Conservation (phyloP, 129 eudicot genomes). For the Helianthus annuus region DNA sequence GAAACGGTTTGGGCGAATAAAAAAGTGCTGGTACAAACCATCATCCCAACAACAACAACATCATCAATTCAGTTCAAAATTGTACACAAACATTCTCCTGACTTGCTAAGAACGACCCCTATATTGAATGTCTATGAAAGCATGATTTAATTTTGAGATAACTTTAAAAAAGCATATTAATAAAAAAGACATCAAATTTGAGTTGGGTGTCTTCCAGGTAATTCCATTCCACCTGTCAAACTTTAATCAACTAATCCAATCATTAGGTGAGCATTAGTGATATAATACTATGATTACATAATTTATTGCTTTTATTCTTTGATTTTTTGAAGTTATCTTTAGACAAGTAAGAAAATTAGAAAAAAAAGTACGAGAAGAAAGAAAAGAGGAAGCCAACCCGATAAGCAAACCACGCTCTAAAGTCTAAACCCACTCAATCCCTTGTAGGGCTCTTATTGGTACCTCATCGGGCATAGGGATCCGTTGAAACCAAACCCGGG, state of each 20-base stretch:
- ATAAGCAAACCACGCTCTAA: too few relatives aligned
- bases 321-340: neutral
- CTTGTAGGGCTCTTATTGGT: too few relatives aligned
- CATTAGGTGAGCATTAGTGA: slow-evolving; percentile 30
- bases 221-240: slow-evolving; percentile 33
- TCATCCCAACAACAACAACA: too few relatives aligned
- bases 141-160: neutral
- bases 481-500: too few relatives aligned
- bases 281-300: neutral
- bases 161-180: neutral
- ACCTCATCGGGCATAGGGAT: too few relatives aligned
- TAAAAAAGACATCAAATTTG: slow-evolving; percentile 16
- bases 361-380: neutral
- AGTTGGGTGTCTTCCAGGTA: slow-evolving; percentile 32
- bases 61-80: neutral
- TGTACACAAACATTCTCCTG: neutral
- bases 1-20: too few relatives aligned
- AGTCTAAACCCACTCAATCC: too few relatives aligned
- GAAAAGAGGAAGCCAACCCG: too few relatives aligned
- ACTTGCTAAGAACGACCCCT: too few relatives aligned
- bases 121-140: neutral
- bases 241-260: slow-evolving; percentile 22
- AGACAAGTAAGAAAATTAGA: neutral
- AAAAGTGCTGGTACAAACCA: too few relatives aligned
- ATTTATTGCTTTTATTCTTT: neutral